Base-by-base conservation (phyloP, 148 eudicot genomes). In the Suaeda aralocaspica region DNA sequence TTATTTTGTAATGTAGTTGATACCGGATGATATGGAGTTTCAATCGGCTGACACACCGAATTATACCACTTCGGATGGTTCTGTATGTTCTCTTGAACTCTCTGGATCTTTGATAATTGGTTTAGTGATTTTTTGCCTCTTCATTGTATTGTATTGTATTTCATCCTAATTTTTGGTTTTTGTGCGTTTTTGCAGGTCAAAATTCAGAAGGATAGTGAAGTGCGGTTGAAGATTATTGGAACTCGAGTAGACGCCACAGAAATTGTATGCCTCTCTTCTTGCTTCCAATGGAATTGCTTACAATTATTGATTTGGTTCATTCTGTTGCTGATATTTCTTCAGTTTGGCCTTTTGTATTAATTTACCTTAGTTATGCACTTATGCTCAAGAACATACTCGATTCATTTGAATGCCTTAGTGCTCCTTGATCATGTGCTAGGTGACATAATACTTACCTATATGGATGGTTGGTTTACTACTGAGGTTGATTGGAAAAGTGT, bases 11-110 rank as follows among this genome's bases (percentile, higher is more conserved):
- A 22, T 67, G 64, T 33, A 92, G 98, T 76, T 93, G 78, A 93
- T 93, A 78, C 98, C 98, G 0, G 98, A 93, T 83, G 98, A 93
- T 78, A 88, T 93, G 98, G 96, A 93, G 79, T 93, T 93, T 71
- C 98, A 93, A 67, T 82, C 98, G 49, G 96, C 95, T 41, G 98
- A 93, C 74, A 78, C 82, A 60, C 95, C 98, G 15, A 87, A 90
- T 61, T 93, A 93, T 68, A 90, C 95, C 6, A 93, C 98, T 49
- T 87, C 95, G 21, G 96, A 93, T 82, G 95, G 95, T 80, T 88
- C 98, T 21, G 98, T 92, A 88, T 55, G 96, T 78, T 77, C 28
- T 30, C 46, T 57, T 18, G 22, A 45, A 28, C 66, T 55, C 16
- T 51, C 44, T 24, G 55, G 18, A 64, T 76, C 48, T 29, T 45